phyloP scores from a whole-genome alignment of 192 early-diverging fungal genomes.

The Cetraspora pellucida region DNA sequence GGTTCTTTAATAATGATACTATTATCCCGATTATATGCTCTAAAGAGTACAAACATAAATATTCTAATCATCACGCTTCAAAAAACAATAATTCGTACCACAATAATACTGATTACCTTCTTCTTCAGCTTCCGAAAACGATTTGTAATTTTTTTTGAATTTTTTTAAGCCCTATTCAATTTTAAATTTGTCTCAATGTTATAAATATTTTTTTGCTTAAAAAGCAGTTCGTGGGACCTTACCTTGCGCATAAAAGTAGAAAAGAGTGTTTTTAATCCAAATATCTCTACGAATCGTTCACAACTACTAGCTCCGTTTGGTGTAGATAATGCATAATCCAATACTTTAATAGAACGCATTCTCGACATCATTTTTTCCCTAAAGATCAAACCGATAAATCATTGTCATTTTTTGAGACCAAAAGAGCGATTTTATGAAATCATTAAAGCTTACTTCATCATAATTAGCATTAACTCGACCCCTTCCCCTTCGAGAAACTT shows the following conservation, averaged over 20 bases:
- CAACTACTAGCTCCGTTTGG: slow-evolving; percentile 52
- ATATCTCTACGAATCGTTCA: slow-evolving; percentile 77
- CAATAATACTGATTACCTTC: slow-evolving; percentile 53
- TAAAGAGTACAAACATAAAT: slow-evolving; percentile 19
- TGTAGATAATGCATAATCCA: slow-evolving; percentile 76
- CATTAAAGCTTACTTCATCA: slow-evolving; percentile 67
- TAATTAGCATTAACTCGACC: slow-evolving; percentile 86
- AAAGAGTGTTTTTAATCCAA: slow-evolving; percentile 86
- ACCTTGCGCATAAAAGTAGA: slow-evolving; percentile 81
- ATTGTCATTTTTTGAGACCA: not conserved
- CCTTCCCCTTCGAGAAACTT: slow-evolving; percentile 84
- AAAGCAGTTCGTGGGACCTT: not conserved
- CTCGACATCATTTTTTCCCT: slow-evolving; percentile 80
- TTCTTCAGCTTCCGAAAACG: slow-evolving; percentile 77
- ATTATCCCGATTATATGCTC: slow-evolving; percentile 88
- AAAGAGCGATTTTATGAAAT: not conserved
- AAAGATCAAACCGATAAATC: not conserved
- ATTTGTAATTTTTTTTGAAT: slow-evolving; percentile 79
- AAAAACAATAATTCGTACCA: not conserved
- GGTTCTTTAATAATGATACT: slow-evolving; percentile 72
- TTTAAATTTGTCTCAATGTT: not conserved
- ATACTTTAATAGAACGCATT: slow-evolving; percentile 82
- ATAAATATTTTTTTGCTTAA: not conserved
- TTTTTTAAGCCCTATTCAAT: slow-evolving; percentile 62
- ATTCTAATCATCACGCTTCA: too few relatives aligned